Evolutionary conservation across 1,284 basidiomycete species (phyloP), one percentile per base, ranked within the genome.

Genomic region (Dichomitus squalens): DNA sequence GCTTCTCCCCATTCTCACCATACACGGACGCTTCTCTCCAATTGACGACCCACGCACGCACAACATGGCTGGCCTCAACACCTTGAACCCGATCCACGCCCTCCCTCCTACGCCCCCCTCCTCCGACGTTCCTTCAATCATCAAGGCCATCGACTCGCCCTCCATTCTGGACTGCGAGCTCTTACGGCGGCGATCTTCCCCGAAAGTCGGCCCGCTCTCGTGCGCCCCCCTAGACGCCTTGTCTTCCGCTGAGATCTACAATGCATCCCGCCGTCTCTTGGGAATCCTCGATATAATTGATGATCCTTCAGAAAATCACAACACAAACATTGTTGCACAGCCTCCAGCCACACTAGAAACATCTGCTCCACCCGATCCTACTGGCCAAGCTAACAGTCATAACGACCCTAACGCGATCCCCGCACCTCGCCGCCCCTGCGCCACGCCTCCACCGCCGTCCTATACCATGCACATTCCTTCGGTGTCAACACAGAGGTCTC

Each of bases 21-120:
- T 59, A 51, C 39, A 18, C 55, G 52, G 57, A 51, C 57, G 48
- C 49, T 55, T 58, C 61, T 65, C 59, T 49, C 49, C 9, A 35
- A 29, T 49, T 61, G 57, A 56, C 49, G 41, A 36, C 58, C 47
- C 52, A 31, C 29, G 6, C 5, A 31, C 11, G 11, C 29, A 55
- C 55, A 39, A 55, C 58, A 67, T 65, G 66, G 59, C 64, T 49
- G 58, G 61, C 52, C 60, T 57, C 35, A 50, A 48, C 52, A 31
- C 55, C 59, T 54, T 53, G 53, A 54, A 57, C 60, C 58, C 62
- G 52, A 61, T 59, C 47, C 39, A 47, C 48, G 35, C 59, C 50
- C 57, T 58, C 35, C 52, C 59, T 48, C 46, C 52, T 36, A 35
- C 59, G 41, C 52, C 59, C 39, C 57, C 54, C 40, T 34, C 35